These are phyloP conservation scores for Chrysosporium keratinophilum DNA, from an alignment of 2,329 filamentous ascomycete genomes.

Conservation along the genomic window DNA sequence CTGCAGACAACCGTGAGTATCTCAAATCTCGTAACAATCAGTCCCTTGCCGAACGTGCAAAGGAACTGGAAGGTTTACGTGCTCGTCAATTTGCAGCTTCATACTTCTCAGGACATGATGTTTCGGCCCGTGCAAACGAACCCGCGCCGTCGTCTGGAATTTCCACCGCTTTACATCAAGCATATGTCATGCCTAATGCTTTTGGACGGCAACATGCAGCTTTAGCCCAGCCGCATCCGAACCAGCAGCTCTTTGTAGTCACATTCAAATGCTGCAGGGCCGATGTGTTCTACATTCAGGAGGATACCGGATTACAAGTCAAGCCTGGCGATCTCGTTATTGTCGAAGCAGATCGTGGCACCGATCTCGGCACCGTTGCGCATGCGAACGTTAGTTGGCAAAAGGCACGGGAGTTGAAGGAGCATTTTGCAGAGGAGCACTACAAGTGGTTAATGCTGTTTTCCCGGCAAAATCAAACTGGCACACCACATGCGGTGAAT, in stretches of 20 bases:
- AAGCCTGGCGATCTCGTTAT: constrained; percentile 91
- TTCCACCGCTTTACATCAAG: constrained; percentile 31
- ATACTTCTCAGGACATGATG: constrained; percentile 35
- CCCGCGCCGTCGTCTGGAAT: constrained; percentile 24
- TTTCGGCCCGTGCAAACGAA: constrained; percentile 27
- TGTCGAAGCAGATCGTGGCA: constrained; percentile 91
- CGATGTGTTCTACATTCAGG: constrained; percentile 94
- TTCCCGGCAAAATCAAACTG: constrained; percentile 57
- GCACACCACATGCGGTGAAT: constrained; percentile 33
- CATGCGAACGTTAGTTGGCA: constrained; percentile 81
- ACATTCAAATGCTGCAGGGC: constrained; percentile 93
- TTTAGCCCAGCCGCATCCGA: constrained; percentile 31
- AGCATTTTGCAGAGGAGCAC: constrained; percentile 86
- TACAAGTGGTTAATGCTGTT: constrained; percentile 99
- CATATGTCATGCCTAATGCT: constrained; percentile 30
- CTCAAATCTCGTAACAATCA: constrained; percentile 27
- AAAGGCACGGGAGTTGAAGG: constrained; percentile 76
- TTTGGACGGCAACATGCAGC: constrained; percentile 32
- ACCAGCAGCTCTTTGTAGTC: constrained; percentile 63
- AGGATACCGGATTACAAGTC: constrained; percentile 83
- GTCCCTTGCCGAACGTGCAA: constrained; percentile 23
- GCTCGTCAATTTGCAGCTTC: constrained; percentile 33
- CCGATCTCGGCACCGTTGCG: constrained; percentile 86
- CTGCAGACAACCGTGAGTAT: constrained; percentile 37
- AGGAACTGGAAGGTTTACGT: constrained; percentile 33